Percentiles rank a stretch among this genome's conserved stretches.
Conservation (phyloP, 1,284 basidiomycete genomes). For the Ustilago shanxiensis region DNA sequence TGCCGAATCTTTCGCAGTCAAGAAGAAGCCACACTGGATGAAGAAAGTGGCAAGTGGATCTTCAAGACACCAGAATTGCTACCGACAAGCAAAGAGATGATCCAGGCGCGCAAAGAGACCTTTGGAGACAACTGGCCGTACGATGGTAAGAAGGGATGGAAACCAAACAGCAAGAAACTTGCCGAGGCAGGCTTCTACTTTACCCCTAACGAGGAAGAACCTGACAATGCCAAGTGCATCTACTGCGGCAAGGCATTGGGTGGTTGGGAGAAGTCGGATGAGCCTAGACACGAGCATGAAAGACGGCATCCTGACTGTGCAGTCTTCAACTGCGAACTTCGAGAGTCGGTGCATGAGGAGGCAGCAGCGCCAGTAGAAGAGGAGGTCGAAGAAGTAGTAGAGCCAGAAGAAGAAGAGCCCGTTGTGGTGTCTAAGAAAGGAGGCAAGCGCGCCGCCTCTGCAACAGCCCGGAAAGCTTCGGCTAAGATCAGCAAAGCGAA, state of each 20-base stretch:
- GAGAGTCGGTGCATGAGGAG: slow-evolving; percentile 9
- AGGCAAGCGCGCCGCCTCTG: slow-evolving; percentile 41
- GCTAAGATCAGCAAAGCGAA: slow-evolving; percentile 27
- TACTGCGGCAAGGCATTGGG: slow-evolving; percentile 66
- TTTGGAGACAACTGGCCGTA: slow-evolving; percentile 67
- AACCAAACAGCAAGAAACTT: slow-evolving; percentile 68
- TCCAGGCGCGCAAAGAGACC: slow-evolving; percentile 61
- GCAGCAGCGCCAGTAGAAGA: slow-evolving; percentile 1
- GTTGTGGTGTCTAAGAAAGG: slow-evolving; percentile 13
- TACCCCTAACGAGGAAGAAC: slow-evolving; percentile 59
- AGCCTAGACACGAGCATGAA: slow-evolving; percentile 67
- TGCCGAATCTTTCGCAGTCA: slow-evolving; percentile 50
- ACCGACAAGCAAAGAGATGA: slow-evolving; percentile 61
- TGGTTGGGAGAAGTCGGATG: slow-evolving; percentile 69
- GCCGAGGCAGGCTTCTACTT: slow-evolving; percentile 69
- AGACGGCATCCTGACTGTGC: slow-evolving; percentile 64
- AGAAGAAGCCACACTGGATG: slow-evolving; percentile 25
- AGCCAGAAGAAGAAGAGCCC: slow-evolving; percentile 5
- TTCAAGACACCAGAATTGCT: slow-evolving; percentile 51
- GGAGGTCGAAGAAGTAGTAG: slow-evolving; percentile 7
- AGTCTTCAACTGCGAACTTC: slow-evolving; percentile 63
- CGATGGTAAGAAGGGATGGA: slow-evolving; percentile 69
- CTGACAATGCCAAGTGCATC: slow-evolving; percentile 66
- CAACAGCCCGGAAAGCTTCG: slow-evolving; percentile 31
- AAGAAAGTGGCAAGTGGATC: slow-evolving; percentile 33